Conservation (phyloP, 2,329 filamentous ascomycete species). For the Scedosporium boydii region DNA sequence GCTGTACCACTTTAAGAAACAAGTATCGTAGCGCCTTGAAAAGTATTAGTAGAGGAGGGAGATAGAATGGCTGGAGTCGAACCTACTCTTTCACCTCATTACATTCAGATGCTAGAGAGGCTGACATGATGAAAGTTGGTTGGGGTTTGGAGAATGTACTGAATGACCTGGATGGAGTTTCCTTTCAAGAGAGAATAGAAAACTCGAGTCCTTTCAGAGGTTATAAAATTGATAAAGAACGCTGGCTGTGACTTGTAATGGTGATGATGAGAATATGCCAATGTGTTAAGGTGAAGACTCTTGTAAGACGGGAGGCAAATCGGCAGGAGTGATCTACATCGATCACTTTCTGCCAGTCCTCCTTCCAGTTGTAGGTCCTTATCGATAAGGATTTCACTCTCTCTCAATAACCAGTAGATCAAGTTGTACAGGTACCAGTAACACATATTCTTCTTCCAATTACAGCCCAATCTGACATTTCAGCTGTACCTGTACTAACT, state of each 20-base stretch:
- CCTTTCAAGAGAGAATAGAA: too few relatives aligned
- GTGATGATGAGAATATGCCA: background rate
- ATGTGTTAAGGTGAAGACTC: background rate
- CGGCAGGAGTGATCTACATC: background rate
- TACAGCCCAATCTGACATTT: background rate
- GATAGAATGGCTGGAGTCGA: conserved; percentile 5
- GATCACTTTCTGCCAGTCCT: background rate
- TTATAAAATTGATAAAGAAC: background rate
- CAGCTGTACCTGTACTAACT: background rate
- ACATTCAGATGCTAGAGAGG: conserved; percentile 88
- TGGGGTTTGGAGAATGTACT: background rate
- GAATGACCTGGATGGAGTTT: background rate
- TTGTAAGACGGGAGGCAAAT: background rate
- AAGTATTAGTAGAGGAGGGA: conserved; percentile 6
- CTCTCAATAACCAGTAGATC: background rate
- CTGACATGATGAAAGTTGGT: conserved; percentile 56
- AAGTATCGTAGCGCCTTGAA: conserved; percentile 81
- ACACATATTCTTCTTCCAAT: background rate
- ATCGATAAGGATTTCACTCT: background rate
- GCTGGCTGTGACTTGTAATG: background rate
- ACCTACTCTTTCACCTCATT: conserved; percentile 91
- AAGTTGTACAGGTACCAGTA: too few relatives aligned
- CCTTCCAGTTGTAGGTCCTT: background rate
- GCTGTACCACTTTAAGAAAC: conserved; percentile 98
- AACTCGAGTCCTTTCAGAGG: too few relatives aligned